A percentile compares a stretch with the other conserved stretches of the same genome.
Conservation (phyloP, 805 yeast species). For the Candida nanaspora region DNA sequence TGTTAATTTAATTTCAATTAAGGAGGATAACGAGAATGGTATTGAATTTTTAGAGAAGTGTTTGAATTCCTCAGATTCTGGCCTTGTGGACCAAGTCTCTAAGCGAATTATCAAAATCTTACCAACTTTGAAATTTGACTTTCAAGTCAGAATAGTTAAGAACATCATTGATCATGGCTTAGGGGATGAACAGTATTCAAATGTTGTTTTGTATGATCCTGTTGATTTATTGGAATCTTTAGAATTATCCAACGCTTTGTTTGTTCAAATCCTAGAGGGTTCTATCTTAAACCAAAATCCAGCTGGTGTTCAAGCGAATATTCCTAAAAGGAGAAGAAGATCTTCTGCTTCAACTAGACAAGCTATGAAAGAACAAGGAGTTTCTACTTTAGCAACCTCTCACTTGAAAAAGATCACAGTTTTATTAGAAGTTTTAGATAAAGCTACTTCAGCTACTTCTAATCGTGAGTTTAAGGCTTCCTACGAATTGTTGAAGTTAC, state of each 20-base stretch:
- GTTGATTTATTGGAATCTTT: constrained; percentile 47
- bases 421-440: constrained; percentile 73
- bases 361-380: constrained; percentile 65
- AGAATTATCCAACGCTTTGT: constrained; percentile 45
- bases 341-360: constrained; percentile 72
- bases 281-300: constrained; percentile 25
- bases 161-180: constrained; percentile 47
- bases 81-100: constrained; percentile 41
- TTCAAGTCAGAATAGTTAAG: constrained; percentile 50
- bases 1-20: constrained; percentile 51
- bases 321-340: constrained; percentile 77
- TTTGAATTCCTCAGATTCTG: constrained; percentile 37
- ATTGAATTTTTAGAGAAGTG: constrained; percentile 53
- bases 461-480: constrained; percentile 16
- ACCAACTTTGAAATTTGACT: constrained; percentile 46
- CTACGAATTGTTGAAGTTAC: constrained; percentile 29
- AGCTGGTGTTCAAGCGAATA: constrained; percentile 21
- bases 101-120: constrained; percentile 50
- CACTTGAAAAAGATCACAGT: constrained; percentile 76
- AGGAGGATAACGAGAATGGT: constrained; percentile 50
- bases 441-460: constrained; percentile 15
- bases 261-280: constrained; percentile 51
- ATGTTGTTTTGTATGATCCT: constrained; percentile 38
- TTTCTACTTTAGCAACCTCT: constrained; percentile 65
- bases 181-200: constrained; percentile 25